Conservation (phyloP, 2,329 filamentous ascomycete species). For the Teratosphaeria pseudoeucalypti region DNA sequence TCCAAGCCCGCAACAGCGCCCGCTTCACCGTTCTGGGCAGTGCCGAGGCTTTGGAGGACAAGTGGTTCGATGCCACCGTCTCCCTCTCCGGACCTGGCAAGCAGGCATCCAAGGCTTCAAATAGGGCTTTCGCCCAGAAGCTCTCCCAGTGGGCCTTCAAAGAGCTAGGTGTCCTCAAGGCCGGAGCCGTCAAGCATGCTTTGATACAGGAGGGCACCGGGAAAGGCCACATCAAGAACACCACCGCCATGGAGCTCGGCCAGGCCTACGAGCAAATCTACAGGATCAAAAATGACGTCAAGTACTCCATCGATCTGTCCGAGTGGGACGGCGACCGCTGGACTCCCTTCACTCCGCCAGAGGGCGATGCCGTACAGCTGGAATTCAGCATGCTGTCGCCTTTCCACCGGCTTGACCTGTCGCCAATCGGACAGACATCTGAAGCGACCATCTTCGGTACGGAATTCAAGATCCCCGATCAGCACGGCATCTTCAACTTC, state of each 20-base stretch:
- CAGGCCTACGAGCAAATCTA: slow-evolving; percentile 59
- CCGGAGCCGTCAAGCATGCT: slow-evolving; percentile 74
- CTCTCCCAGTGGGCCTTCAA: slow-evolving; percentile 94
- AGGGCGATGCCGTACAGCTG: slow-evolving; percentile 70
- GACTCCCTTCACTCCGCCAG: slow-evolving; percentile 60
- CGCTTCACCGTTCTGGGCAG: slow-evolving; percentile 78
- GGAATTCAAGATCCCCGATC: slow-evolving; percentile 77
- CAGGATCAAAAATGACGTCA: slow-evolving; percentile 89
- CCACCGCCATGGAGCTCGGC: slow-evolving; percentile 45
- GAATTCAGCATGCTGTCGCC: slow-evolving; percentile 98
- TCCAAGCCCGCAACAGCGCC: slow-evolving; percentile 90
- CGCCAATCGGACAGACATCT: slow-evolving; percentile 42
- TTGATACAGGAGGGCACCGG: slow-evolving; percentile 36
- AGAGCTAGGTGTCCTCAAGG: slow-evolving; percentile 79
- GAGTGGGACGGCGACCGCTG: slow-evolving; percentile 65
- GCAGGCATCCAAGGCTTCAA: slow-evolving; percentile 52
- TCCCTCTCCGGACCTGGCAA: slow-evolving; percentile 43
- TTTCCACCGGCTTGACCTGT: slow-evolving; percentile 77
- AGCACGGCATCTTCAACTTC: slow-evolving; percentile 99
- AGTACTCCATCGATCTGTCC: slow-evolving; percentile 79
- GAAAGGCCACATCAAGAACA: slow-evolving; percentile 31
- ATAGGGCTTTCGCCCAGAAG: slow-evolving; percentile 75
- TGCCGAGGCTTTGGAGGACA: slow-evolving; percentile 75
- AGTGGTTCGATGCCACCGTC: slow-evolving; percentile 78
- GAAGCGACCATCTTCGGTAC: slow-evolving; percentile 64